Evolutionary conservation across 2,329 filamentous ascomycete genomes (phyloP).

Genomic region (Verticillium tricorpus): DNA sequence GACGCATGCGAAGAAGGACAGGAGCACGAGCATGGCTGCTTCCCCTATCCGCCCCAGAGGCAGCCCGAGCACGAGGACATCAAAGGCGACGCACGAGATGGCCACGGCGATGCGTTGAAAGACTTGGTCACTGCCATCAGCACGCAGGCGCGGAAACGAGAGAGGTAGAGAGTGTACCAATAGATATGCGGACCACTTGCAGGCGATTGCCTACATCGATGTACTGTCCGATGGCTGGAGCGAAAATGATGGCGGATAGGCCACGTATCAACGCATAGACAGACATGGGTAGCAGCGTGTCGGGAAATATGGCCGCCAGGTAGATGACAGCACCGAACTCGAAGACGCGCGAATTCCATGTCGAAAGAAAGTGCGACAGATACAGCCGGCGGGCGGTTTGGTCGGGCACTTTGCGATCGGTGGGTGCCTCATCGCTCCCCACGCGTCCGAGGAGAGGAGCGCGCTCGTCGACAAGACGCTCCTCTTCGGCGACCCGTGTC

Average conservation of each 20-base stretch:
- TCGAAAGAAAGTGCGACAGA: conserved; percentile 39
- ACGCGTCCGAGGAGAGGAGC: not conserved
- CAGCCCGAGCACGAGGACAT: conserved; percentile 2
- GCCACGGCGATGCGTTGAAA: conserved; percentile 12
- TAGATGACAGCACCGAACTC: conserved; percentile 43
- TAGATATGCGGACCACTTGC: conserved; percentile 30
- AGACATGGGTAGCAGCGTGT: conserved; percentile 50
- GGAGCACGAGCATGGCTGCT: not conserved
- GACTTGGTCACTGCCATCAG: conserved; percentile 12
- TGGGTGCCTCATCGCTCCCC: not conserved
- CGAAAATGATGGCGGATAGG: conserved; percentile 6
- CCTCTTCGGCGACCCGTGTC: not conserved
- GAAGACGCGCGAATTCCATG: conserved; percentile 44
- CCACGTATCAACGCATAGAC: conserved; percentile 39
- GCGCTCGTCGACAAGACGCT: not conserved
- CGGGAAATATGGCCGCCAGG: conserved; percentile 34
- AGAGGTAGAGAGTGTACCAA: conserved; percentile 1
- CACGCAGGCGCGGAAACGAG: not conserved
- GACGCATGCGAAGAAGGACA: conserved; percentile 35
- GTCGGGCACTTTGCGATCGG: not conserved
- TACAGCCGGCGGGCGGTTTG: conserved; percentile 25
- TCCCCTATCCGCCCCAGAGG: not conserved
- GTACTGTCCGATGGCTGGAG: conserved; percentile 40
- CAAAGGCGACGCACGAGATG: conserved; percentile 5
- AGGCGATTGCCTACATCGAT: conserved; percentile 42